Evolutionary conservation across 2,329 filamentous ascomycete species (phyloP).

Genomic region (Exophiala viscosa): DNA sequence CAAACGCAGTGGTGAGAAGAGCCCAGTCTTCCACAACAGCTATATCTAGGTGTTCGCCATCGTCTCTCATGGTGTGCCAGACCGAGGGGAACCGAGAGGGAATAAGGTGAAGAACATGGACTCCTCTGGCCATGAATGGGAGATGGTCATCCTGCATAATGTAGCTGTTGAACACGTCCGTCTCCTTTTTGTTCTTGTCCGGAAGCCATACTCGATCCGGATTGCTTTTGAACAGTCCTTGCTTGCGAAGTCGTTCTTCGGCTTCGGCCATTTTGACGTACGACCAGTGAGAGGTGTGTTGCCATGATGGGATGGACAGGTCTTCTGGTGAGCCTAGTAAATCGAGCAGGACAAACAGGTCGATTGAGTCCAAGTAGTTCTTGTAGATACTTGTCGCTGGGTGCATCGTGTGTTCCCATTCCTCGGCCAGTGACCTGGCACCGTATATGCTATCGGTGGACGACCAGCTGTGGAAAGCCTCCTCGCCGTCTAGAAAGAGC

Average conservation of each 20-base stretch:
- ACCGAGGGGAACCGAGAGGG: constrained; percentile 75
- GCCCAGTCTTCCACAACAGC: constrained; percentile 83
- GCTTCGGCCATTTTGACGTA: constrained; percentile 72
- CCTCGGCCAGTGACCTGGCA: constrained; percentile 71
- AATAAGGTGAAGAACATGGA: constrained; percentile 86
- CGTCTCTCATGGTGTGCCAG: constrained; percentile 83
- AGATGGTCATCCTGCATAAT: constrained; percentile 81
- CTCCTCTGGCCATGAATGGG: constrained; percentile 81
- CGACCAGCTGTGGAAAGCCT: constrained; percentile 81
- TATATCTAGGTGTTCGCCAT: constrained; percentile 78
- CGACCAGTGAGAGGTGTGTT: constrained; percentile 87
- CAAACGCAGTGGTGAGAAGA: constrained; percentile 76
- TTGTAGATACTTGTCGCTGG: constrained; percentile 70
- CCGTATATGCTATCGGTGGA: constrained; percentile 83
- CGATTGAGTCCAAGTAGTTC: constrained; percentile 72
- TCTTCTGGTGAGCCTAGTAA: constrained; percentile 65
- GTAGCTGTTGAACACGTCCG: constrained; percentile 45
- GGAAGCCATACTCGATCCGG: constrained; percentile 29
- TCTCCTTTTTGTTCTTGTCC: constrained; percentile 32
- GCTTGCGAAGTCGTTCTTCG: constrained; percentile 67
- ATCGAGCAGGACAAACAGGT: constrained; percentile 87
- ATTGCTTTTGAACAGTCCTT: constrained; percentile 64
- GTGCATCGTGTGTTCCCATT: constrained; percentile 71
- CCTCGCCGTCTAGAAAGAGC: constrained; percentile 86
- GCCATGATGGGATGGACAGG: constrained; percentile 78